These are phyloP conservation scores for Henckelia pumila DNA, from an alignment of 257 asterid species.

Conservation along the genomic window DNA sequence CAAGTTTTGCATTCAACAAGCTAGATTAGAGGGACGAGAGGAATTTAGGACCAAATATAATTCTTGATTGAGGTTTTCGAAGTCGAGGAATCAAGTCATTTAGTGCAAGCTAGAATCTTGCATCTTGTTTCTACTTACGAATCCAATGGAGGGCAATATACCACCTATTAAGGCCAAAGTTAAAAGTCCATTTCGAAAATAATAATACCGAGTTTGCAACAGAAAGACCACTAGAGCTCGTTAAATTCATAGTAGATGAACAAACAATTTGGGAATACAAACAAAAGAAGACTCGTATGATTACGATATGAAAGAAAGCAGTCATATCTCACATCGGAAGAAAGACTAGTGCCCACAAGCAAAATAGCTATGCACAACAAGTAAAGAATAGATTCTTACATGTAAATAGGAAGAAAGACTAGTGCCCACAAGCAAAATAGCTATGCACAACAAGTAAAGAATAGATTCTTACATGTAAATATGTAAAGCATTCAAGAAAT, in stretches of 20 bases:
- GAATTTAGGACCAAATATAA: too few species aligned
- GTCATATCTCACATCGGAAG: background rate
- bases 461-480: constrained; percentile 3
- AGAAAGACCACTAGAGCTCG: background rate
- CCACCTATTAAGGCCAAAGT: background rate
- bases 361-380: background rate
- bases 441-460: background rate
- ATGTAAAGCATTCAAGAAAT: background rate
- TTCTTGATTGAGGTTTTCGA: too few species aligned
- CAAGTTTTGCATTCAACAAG: too few species aligned
- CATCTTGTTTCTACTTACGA: background rate
- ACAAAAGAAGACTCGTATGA: too few species aligned
- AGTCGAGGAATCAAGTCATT: too few species aligned
- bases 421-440: constrained; percentile 1
- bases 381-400: background rate
- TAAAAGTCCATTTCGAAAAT: too few species aligned
- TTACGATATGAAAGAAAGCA: background rate
- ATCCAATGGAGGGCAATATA: too few species aligned
- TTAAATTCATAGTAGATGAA: background rate
- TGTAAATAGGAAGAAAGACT: too few species aligned
- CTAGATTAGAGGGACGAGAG: too few species aligned
- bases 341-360: constrained; percentile 5
- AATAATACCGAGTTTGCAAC: background rate
- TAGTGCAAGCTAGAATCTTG: background rate
- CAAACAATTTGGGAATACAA: too few species aligned